A percentile compares a stretch with the other conserved stretches of the same genome.
These are phyloP conservation scores for Flagelloscypha sp. DNA, from an alignment of 768 basidiomycete species.

Conservation along the genomic window DNA sequence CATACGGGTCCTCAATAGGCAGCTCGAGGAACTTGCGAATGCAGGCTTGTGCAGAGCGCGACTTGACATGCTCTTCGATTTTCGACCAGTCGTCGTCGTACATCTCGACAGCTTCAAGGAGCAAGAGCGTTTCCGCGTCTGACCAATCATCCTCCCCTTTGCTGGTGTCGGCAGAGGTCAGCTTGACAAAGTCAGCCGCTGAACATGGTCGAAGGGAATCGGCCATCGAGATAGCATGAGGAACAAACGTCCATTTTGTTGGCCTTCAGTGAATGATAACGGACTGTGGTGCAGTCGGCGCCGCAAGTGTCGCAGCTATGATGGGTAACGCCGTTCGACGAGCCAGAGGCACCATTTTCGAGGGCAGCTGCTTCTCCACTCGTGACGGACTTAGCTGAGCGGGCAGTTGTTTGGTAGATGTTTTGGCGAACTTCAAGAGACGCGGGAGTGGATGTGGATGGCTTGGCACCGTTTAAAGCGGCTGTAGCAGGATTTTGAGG, in stretches of 20 bases:
- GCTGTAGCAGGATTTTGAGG: conserved; percentile 37
- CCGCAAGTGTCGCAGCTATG: conserved; percentile 93
- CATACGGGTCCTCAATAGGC: conserved; percentile 93
- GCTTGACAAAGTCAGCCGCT: conserved; percentile 94
- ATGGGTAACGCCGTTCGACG: conserved; percentile 39
- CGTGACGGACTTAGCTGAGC: conserved; percentile 66
- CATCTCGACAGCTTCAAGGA: conserved; percentile 98
- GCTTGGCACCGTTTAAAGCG: conserved; percentile 41
- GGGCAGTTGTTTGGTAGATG: conserved; percentile 84
- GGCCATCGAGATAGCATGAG: conserved; percentile 90
- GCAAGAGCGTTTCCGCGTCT: conserved; percentile 79
- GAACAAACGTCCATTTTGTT: conserved; percentile 88
- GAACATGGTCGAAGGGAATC: conserved; percentile 95
- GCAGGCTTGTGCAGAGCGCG: conserved; percentile 88
- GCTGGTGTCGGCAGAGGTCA: conserved; percentile 39
- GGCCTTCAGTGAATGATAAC: conserved; percentile 90
- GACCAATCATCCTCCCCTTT: conserved; percentile 70
- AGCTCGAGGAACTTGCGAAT: conserved; percentile 91
- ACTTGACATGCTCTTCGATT: conserved; percentile 89
- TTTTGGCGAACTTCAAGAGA: conserved; percentile 81
- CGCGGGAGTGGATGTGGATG: conserved; percentile 41
- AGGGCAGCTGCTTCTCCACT: conserved; percentile 61
- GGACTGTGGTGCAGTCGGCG: conserved; percentile 78
- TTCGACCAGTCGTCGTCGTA: conserved; percentile 94
- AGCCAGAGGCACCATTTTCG: conserved; percentile 42